phyloP scores from a whole-genome alignment of 306 rosid genomes.

The Elaeagnus macrophylla region DNA sequence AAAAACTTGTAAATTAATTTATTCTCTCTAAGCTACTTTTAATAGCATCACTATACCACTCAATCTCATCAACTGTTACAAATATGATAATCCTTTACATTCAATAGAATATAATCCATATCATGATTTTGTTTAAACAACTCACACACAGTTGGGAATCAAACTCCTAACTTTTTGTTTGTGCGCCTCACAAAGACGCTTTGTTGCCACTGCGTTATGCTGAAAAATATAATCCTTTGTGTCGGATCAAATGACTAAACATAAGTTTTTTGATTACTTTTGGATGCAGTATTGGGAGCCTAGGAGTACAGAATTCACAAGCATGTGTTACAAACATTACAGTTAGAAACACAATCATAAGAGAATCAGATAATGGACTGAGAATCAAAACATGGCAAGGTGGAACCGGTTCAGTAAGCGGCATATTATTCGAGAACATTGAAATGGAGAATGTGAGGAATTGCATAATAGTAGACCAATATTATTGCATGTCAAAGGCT shows the following conservation, averaged over 20 bases:
- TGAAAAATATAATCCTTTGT: too few species aligned
- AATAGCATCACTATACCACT: too few species aligned
- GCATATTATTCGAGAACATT: conserved; percentile 54
- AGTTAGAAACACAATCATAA: conserved; percentile 48
- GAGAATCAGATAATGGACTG: conserved; percentile 77
- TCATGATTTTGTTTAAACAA: too few species aligned
- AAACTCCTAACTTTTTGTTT: too few species aligned
- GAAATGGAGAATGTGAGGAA: conserved; percentile 75
- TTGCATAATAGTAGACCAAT: conserved; percentile 55
- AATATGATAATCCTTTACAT: too few species aligned
- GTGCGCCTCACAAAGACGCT: too few species aligned
- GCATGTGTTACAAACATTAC: conserved; percentile 91
- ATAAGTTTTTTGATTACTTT: neutral
- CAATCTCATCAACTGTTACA: too few species aligned
- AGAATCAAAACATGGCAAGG: conserved; percentile 99
- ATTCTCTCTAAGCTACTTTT: too few species aligned
- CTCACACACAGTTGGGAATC: too few species aligned
- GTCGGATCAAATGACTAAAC: neutral
- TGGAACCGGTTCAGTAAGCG: conserved; percentile 65
- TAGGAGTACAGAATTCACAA: conserved; percentile 72
- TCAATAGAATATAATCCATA: too few species aligned
- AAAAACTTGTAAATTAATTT: too few species aligned
- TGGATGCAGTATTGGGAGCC: conserved; percentile 81
- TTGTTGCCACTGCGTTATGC: too few species aligned
- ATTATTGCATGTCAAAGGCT: conserved; percentile 37